Evolutionary conservation across 805 yeast species (phyloP).

Genomic region (Candida peoriensis): DNA sequence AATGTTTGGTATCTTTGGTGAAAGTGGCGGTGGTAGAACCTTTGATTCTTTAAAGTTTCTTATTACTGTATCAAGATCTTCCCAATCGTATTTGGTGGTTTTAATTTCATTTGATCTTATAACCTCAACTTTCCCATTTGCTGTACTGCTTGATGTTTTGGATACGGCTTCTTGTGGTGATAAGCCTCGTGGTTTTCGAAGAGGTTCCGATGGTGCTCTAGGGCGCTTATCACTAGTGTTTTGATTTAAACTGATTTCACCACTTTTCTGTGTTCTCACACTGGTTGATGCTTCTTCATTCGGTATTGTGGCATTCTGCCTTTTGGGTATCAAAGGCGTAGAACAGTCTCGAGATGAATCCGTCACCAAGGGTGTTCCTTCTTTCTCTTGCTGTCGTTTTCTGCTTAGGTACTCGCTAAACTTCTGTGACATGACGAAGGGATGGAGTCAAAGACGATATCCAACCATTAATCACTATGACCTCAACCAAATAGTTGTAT

Average conservation of each 20-base stretch:
- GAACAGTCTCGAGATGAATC: background rate
- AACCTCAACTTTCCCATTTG: too few relatives aligned
- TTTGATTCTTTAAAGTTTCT: background rate
- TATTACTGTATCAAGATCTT: conserved; percentile 1
- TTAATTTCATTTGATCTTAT: too few relatives aligned
- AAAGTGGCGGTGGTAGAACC: conserved; percentile 10
- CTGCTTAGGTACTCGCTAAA: conserved; percentile 8
- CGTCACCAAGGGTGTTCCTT: background rate
- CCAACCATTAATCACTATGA: background rate
- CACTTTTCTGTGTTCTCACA: too few relatives aligned
- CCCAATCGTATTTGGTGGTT: conserved; percentile 1
- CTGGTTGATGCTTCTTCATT: too few relatives aligned
- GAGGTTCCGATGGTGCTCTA: background rate
- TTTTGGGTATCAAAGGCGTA: background rate
- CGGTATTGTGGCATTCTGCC: too few relatives aligned
- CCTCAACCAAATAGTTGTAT: too few relatives aligned
- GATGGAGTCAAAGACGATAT: too few relatives aligned
- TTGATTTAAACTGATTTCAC: too few relatives aligned
- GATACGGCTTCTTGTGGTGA: too few relatives aligned
- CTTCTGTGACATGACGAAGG: conserved; percentile 5
- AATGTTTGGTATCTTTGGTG: conserved; percentile 11
- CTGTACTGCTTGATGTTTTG: too few relatives aligned
- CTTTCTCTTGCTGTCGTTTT: conserved; percentile 1
- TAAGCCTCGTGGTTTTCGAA: too few relatives aligned
- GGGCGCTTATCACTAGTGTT: background rate